Evolutionary conservation across 2,329 filamentous ascomycete species (phyloP).

Genomic region (Dissoconium aciculare): DNA sequence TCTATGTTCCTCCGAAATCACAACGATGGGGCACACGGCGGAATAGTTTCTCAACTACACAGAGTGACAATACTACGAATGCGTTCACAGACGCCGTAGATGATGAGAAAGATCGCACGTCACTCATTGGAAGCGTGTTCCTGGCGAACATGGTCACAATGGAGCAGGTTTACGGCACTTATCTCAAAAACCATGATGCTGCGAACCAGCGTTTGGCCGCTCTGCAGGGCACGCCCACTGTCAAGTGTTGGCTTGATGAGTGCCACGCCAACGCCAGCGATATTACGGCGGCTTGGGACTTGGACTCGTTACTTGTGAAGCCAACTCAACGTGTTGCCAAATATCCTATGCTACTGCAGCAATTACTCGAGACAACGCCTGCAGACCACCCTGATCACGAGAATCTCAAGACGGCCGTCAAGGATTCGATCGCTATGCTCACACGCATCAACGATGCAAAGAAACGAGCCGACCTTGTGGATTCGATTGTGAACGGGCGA

Average conservation of each 20-base stretch:
- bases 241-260: conserved; percentile 72
- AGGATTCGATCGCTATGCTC: conserved; percentile 49
- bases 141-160: conserved; percentile 40
- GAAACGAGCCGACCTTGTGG: conserved; percentile 83
- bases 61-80: conserved; percentile 24
- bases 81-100: conserved; percentile 24
- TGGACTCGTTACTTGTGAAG: conserved; percentile 93
- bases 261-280: conserved; percentile 87
- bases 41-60: conserved; percentile 32
- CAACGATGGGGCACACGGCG: conserved; percentile 39
- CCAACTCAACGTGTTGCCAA: conserved; percentile 90
- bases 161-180: conserved; percentile 51
- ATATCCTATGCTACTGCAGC: conserved; percentile 73
- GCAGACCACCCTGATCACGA: conserved; percentile 66
- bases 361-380: conserved; percentile 66
- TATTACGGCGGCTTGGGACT: conserved; percentile 82
- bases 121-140: conserved; percentile 46
- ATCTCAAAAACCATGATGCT: conserved; percentile 49
- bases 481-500: conserved; percentile 56
- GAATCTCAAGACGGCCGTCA: conserved; percentile 54
- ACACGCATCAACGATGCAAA: conserved; percentile 81
- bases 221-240: conserved; percentile 43
- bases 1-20: conserved; percentile 55
- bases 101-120: conserved; percentile 43
- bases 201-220: conserved; percentile 46